These are phyloP conservation scores for Polytrichum commune DNA, from an alignment of 225 moss, liverwort and hornwort species.

Conservation along the genomic window DNA sequence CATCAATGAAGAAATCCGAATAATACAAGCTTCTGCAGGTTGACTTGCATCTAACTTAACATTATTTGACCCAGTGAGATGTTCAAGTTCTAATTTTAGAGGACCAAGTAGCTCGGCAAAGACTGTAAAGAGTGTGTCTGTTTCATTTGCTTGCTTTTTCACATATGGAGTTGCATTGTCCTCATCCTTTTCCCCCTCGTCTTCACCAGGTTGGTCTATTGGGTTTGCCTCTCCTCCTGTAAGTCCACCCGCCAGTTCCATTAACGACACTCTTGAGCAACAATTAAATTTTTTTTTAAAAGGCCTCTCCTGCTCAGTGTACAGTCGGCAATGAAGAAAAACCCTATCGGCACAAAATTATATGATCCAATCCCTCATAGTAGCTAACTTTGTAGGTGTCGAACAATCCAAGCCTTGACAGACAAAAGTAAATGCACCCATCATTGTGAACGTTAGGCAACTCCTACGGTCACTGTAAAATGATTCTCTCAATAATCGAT, in stretches of 20 bases:
- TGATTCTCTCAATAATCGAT: too few species aligned
- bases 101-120: conserved; percentile 81
- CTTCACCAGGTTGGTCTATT: conserved; percentile 22
- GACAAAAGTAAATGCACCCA: too few species aligned
- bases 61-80: conserved; percentile 19
- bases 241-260: neutral
- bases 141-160: conserved; percentile 51
- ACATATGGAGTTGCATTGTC: conserved; percentile 18
- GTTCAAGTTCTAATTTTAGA: conserved; percentile 49
- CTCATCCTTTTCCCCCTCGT: conserved; percentile 30
- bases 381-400: too few species aligned
- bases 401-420: too few species aligned
- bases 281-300: too few species aligned
- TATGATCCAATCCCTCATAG: too few species aligned
- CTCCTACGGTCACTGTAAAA: too few species aligned
- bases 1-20: conserved; percentile 37
- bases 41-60: neutral
- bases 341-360: too few species aligned
- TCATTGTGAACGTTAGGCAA: too few species aligned
- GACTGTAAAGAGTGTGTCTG: conserved; percentile 69
- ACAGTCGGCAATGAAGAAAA: too few species aligned
- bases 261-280: too few species aligned
- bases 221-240: conserved; percentile 24
- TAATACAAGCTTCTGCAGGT: conserved; percentile 18
- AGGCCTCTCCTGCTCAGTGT: too few species aligned